phyloP scores from a whole-genome alignment of 306 rosid species.

The Sindora glabra region DNA sequence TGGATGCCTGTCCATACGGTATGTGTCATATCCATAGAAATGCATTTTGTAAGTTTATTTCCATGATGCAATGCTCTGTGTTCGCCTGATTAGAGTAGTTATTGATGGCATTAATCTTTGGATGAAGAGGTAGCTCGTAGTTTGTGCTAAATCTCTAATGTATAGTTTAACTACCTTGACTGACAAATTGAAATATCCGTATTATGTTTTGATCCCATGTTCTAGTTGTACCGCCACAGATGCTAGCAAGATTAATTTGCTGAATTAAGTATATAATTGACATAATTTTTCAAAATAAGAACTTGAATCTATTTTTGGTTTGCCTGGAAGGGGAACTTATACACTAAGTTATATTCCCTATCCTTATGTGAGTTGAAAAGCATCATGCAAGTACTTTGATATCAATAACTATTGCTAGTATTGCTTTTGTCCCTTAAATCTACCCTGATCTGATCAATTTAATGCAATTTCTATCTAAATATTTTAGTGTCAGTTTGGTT shows the following conservation, averaged over 20 bases:
- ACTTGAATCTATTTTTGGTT: neutral
- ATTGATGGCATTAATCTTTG: neutral
- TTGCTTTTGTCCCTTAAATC: neutral
- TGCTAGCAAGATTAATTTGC: neutral
- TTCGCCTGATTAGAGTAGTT: neutral
- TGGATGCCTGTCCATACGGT: constrained; percentile 55
- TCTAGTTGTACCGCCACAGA: neutral
- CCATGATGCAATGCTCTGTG: neutral
- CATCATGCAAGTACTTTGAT: neutral
- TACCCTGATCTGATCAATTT: too few relatives aligned
- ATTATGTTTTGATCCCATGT: neutral
- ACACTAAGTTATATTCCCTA: neutral
- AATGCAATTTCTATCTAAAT: too few relatives aligned
- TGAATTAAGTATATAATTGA: neutral
- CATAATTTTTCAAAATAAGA: neutral
- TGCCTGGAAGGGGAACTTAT: neutral
- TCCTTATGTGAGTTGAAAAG: neutral
- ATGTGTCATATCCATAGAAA: constrained; percentile 2
- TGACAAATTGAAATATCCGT: neutral
- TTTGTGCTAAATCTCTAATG: neutral
- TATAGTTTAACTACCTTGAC: neutral
- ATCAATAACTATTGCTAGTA: neutral
- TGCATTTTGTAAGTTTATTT: neutral
- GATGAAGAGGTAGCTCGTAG: neutral
- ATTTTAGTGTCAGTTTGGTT: neutral